These are phyloP conservation scores for Colletotrichum sp. DNA, from an alignment of 2,329 filamentous ascomycete genomes.

Conservation along the genomic window DNA sequence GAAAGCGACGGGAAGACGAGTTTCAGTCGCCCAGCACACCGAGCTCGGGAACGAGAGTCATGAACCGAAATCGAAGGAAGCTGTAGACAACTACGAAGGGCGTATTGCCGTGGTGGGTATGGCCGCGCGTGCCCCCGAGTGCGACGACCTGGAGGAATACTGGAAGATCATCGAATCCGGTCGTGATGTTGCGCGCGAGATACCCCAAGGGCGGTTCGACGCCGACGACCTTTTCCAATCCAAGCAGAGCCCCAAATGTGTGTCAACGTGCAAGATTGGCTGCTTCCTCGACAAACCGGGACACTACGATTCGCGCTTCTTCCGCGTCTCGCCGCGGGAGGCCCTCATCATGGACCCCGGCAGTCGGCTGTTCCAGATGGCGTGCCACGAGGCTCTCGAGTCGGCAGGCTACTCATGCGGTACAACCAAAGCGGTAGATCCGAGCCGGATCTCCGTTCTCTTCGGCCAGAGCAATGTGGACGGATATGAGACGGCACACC, in stretches of 20 bases:
- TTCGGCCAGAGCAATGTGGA: background rate
- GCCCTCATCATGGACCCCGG: conserved; percentile 34
- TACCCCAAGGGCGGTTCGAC: background rate
- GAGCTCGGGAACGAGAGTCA: background rate
- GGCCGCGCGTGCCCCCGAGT: background rate
- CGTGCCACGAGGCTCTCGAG: conserved; percentile 36
- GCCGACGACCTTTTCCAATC: background rate
- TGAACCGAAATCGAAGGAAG: background rate
- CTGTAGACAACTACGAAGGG: background rate
- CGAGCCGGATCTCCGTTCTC: conserved; percentile 27
- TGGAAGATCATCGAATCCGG: background rate
- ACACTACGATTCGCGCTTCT: conserved; percentile 44
- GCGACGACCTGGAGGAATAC: background rate
- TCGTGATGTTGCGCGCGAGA: background rate
- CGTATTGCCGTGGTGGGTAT: background rate
- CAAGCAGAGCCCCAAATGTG: background rate
- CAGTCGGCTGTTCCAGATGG: conserved; percentile 35
- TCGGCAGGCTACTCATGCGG: conserved; percentile 26
- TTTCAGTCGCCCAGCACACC: background rate
- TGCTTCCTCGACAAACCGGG: conserved; percentile 26
- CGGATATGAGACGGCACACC: background rate
- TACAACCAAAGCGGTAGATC: conserved; percentile 14
- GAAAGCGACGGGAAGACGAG: background rate
- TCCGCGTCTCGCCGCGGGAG: conserved; percentile 35
- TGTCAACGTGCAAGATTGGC: background rate